A percentile compares a stretch with the other conserved stretches of the same genome.
Evolutionary conservation across 202 grass and related monocot genomes (phyloP).

Genomic region (Cymbopogon flexuosus): DNA sequence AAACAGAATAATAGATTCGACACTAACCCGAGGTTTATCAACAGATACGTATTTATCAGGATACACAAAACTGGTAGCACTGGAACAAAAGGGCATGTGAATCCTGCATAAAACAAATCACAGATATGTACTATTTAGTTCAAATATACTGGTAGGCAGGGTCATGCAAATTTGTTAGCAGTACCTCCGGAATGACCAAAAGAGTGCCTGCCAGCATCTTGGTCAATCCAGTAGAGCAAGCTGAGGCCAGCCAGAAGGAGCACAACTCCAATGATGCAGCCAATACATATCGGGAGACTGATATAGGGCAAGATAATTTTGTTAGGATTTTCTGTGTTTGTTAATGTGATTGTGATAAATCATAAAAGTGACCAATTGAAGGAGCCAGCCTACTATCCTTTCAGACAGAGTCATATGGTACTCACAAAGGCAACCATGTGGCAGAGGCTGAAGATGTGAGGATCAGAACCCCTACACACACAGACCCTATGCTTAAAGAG

Average conservation of each 20-base stretch:
- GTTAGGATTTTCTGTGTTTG: background rate
- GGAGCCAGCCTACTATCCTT: background rate
- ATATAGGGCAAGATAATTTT: constrained; percentile 24
- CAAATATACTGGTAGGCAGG: background rate
- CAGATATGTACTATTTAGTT: background rate
- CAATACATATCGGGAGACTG: constrained; percentile 51
- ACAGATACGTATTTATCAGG: constrained; percentile 86
- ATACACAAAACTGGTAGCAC: constrained; percentile 76
- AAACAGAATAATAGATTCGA: background rate
- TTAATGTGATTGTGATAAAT: background rate
- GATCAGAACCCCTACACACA: constrained; percentile 71
- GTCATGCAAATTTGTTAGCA: constrained; percentile 1
- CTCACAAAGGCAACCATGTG: constrained; percentile 78
- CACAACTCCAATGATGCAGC: constrained; percentile 50
- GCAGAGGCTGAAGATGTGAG: constrained; percentile 71
- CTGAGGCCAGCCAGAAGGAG: constrained; percentile 63
- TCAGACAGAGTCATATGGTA: constrained; percentile 2
- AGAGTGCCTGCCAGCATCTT: constrained; percentile 84
- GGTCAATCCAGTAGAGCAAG: constrained; percentile 65
- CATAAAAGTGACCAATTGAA: constrained; percentile 11
- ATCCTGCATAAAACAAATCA: constrained; percentile 50
- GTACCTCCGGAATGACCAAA: constrained; percentile 87
- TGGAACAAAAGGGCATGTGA: constrained; percentile 89
- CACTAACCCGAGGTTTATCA: constrained; percentile 94
- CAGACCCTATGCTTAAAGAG: constrained; percentile 67